A percentile compares a stretch with the other conserved stretches of the same genome.
phyloP scores from a whole-genome alignment of 2,329 filamentous ascomycete species.

The Pseudopyricularia cyperi region DNA sequence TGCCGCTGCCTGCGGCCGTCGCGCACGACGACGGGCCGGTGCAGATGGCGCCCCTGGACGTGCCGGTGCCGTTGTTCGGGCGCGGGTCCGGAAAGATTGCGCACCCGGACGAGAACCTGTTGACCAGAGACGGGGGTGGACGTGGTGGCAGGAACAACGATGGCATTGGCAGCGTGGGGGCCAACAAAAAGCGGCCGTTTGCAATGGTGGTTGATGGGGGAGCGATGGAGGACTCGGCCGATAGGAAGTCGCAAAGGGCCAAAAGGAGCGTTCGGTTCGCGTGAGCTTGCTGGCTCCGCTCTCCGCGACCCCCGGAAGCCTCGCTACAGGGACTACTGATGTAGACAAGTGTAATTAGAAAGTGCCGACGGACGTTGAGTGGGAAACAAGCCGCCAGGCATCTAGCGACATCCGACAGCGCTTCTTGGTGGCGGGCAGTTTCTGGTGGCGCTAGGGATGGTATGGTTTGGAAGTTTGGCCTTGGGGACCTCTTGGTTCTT shows the following conservation, averaged over 20 bases:
- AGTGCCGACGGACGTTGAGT: not conserved
- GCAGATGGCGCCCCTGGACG: conserved; percentile 34
- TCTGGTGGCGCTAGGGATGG: too few species aligned
- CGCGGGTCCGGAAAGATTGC: conserved; percentile 28
- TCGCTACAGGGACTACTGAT: too few species aligned
- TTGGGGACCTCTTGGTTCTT: too few species aligned
- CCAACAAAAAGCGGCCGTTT: not conserved
- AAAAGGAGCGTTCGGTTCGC: not conserved
- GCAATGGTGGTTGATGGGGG: not conserved
- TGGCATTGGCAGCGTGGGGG: not conserved
- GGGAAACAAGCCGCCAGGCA: too few species aligned
- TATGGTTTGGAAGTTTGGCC: too few species aligned
- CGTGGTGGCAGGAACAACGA: not conserved
- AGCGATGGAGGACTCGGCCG: not conserved
- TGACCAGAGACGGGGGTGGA: not conserved
- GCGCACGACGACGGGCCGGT: conserved; percentile 17
- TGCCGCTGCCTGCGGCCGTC: conserved; percentile 13
- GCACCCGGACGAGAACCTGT: conserved; percentile 32
- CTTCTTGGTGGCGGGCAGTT: too few species aligned
- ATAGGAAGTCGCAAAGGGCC: not conserved
- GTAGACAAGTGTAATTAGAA: not conserved
- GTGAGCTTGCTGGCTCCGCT: not conserved
- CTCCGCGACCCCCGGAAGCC: not conserved
- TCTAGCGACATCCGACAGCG: too few species aligned
- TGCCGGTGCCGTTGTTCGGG: conserved; percentile 37